phyloP scores from a whole-genome alignment of 768 basidiomycete species.

The Trichaptum fuscoviolaceum region DNA sequence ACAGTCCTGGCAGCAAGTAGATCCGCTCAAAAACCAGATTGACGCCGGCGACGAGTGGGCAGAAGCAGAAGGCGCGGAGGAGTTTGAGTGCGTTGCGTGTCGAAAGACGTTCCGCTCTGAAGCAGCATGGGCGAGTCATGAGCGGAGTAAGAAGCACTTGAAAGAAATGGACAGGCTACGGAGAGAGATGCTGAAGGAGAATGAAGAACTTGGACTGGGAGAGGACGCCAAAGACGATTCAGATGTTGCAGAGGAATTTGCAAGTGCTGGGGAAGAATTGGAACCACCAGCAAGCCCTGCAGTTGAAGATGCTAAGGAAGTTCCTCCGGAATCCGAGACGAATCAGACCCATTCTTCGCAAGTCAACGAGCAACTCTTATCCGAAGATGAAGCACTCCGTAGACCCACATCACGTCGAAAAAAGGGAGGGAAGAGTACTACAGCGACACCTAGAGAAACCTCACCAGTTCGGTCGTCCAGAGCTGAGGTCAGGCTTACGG shows the following conservation, averaged over 20 bases:
- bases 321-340: slow-evolving; percentile 7
- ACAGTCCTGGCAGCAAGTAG: slow-evolving; percentile 85
- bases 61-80: slow-evolving; percentile 67
- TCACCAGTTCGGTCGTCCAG: slow-evolving; percentile 1
- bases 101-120: slow-evolving; percentile 85
- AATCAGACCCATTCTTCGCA: background rate
- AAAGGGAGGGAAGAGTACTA: slow-evolving; percentile 10
- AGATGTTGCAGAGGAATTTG: slow-evolving; percentile 7
- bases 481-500: background rate
- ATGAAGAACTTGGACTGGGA: slow-evolving; percentile 55
- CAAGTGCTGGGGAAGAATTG: slow-evolving; percentile 5
- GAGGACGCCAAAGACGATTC: slow-evolving; percentile 18
- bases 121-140: slow-evolving; percentile 94
- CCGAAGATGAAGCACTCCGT: slow-evolving; percentile 7
- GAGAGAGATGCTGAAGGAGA: slow-evolving; percentile 72
- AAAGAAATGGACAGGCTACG: slow-evolving; percentile 79
- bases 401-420: background rate
- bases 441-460: background rate
- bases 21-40: slow-evolving; percentile 27
- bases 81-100: slow-evolving; percentile 96
- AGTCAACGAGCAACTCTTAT: slow-evolving; percentile 5
- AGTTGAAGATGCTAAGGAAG: slow-evolving; percentile 1
- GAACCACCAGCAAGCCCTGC: background rate
- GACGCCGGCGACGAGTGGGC: slow-evolving; percentile 74
- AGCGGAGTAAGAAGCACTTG: slow-evolving; percentile 90